Percentiles rank a stretch among this genome's conserved stretches.
Conservation (phyloP, 371 early-diverging fungal species). For the Chytridiales sp. region DNA sequence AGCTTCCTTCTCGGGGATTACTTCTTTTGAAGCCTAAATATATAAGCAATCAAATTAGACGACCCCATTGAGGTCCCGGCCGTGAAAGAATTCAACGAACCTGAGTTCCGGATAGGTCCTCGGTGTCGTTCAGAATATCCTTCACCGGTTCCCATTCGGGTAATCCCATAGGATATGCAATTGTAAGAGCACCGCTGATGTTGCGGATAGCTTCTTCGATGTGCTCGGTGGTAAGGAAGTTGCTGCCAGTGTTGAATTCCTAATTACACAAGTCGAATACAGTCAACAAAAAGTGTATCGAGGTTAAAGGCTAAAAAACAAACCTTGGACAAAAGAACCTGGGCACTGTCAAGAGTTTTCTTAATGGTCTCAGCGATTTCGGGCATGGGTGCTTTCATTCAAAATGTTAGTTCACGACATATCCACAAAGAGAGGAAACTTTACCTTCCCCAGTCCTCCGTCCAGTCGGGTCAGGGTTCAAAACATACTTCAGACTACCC, state of each 20-base stretch:
- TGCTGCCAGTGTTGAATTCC: conserved; percentile 34
- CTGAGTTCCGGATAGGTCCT: conserved; percentile 47
- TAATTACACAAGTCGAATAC: conserved; percentile 7
- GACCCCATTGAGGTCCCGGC: background rate
- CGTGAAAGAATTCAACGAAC: conserved; percentile 20
- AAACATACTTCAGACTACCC: conserved; percentile 29
- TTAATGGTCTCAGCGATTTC: conserved; percentile 33
- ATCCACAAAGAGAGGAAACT: background rate
- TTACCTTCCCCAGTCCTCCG: conserved; percentile 48
- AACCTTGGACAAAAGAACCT: conserved; percentile 29
- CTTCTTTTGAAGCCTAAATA: conserved; percentile 50
- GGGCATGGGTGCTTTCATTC: conserved; percentile 31
- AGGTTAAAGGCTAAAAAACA: background rate
- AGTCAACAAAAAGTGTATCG: conserved; percentile 1
- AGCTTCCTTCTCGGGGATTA: conserved; percentile 36
- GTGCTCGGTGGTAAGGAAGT: conserved; percentile 24
- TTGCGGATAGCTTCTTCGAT: conserved; percentile 37
- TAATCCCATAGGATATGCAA: conserved; percentile 54
- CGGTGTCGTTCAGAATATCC: conserved; percentile 45
- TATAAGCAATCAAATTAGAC: background rate
- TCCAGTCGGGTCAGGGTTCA: conserved; percentile 53
- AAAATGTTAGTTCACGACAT: background rate
- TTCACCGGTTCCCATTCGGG: conserved; percentile 52
- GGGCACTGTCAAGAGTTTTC: conserved; percentile 36
- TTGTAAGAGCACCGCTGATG: conserved; percentile 47